Percentiles rank a stretch among this genome's conserved stretches.
Conservation (phyloP, 2,329 filamentous ascomycete species). For the Colletotrichum godetiae region DNA sequence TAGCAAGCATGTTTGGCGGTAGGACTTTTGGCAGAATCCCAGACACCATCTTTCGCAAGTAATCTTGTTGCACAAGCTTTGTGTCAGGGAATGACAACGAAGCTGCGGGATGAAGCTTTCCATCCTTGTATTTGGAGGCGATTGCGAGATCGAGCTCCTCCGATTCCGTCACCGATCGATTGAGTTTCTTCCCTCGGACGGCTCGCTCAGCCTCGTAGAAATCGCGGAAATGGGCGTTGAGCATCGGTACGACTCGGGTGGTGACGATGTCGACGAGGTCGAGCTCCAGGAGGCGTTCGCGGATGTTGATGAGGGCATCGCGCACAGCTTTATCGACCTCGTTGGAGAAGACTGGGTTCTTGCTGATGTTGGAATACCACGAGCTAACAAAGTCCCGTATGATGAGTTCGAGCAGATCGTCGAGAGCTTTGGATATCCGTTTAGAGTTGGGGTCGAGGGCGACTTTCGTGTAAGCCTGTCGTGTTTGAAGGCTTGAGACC, state of each 20-base stretch:
- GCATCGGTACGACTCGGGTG: constrained; percentile 84
- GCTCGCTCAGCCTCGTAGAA: constrained; percentile 91
- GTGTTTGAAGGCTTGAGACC: constrained; percentile 71
- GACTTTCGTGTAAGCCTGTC: constrained; percentile 74
- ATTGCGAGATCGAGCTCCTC: constrained; percentile 96
- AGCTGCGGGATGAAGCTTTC: constrained; percentile 87
- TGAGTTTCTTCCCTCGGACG: constrained; percentile 88
- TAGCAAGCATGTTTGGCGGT: constrained; percentile 78
- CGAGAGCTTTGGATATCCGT: constrained; percentile 82
- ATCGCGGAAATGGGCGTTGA: constrained; percentile 89
- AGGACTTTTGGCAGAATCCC: constrained; percentile 80
- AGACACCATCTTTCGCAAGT: constrained; percentile 81
- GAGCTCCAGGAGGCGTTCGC: constrained; percentile 77
- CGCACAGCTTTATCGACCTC: constrained; percentile 87
- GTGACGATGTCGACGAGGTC: constrained; percentile 89
- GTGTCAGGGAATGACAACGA: constrained; percentile 86
- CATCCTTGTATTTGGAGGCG: constrained; percentile 91
- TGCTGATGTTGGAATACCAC: constrained; percentile 91
- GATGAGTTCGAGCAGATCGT: constrained; percentile 81
- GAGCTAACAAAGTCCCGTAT: constrained; percentile 85
- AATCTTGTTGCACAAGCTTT: constrained; percentile 87
- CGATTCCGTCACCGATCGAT: constrained; percentile 91
- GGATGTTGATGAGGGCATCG: constrained; percentile 75
- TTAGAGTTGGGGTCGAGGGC: constrained; percentile 82
- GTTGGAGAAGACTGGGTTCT: constrained; percentile 81